Base-by-base conservation (phyloP, 495 filamentous ascomycete genomes). In the Neurospora discreta region DNA sequence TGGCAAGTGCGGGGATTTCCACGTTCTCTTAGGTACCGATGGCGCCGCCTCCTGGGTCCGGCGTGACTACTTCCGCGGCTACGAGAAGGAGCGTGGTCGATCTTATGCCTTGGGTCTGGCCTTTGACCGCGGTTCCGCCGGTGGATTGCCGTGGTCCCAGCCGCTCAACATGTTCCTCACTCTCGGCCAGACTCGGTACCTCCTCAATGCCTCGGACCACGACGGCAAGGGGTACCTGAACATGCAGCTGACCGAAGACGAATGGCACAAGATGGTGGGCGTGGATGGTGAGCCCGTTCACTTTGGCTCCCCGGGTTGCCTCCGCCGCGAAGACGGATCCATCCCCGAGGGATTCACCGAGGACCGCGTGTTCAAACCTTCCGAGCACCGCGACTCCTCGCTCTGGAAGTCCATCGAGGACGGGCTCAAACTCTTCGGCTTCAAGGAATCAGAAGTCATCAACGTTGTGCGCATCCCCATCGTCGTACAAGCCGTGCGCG, bases 131-230 rank as follows among this genome's bases (percentile, higher is more conserved):
- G 78, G 79, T 0, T 68, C 77, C 2, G 74, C 65, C 46, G 73
- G 67, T 5, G 80, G 80, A 0, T 58, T 82, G 65, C 80, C 80
- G 3, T 82, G 80, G 80, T 78, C 77, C 15, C 80, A 82, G 72
- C 70, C 79, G n/a, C 75, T 82, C 52, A 82, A 82, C 73, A 79
- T 82, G 75, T 82, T 82, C 68, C 74, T 82, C 36, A 82, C 80
- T 0, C 77, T 82, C 9, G 80, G 80, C 8, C 80, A 82, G 44
- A 82, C 80, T 11, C 75, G 80, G 4, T 82, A 82, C 69, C 73
- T 82, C 36, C 75, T 82, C 68, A 82, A 82, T 69, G 80, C 80
- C 8, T 81, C 79, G 69, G 78, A 82, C 69, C 71, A 76, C 68
- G 80, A 82, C 26, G 80, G 80, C 8, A 71, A 74, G 36, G 80